Evolutionary conservation across 352 stramenopile species (phyloP).

Genomic region (Phytophthora megakarya): DNA sequence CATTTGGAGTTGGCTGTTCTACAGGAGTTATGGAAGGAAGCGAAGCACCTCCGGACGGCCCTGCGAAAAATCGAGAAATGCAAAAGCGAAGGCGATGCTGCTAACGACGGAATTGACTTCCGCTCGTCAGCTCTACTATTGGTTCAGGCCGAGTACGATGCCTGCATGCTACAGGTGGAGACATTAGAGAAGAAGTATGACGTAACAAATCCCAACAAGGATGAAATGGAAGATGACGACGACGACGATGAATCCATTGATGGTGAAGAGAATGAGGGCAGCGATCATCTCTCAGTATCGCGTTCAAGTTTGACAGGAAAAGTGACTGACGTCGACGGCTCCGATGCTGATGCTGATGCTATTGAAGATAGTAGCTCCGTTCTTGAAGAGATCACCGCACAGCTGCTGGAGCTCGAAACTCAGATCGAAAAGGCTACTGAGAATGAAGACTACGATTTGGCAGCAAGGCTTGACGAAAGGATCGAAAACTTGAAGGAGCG

Average conservation of each 20-base stretch:
- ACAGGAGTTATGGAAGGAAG: slow-evolving; percentile 81
- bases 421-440: slow-evolving; percentile 80
- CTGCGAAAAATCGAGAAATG: slow-evolving; percentile 73
- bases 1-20: slow-evolving; percentile 69
- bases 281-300: slow-evolving; percentile 10
- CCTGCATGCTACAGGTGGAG: slow-evolving; percentile 63
- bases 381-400: slow-evolving; percentile 61
- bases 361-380: slow-evolving; percentile 36
- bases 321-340: slow-evolving; percentile 28
- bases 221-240: slow-evolving; percentile 58
- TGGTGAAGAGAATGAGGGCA: slow-evolving; percentile 44
- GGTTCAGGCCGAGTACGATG: slow-evolving; percentile 80
- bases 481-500: slow-evolving; percentile 64
- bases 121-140: slow-evolving; percentile 67
- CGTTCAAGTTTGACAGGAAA: slow-evolving; percentile 33
- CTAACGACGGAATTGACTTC: slow-evolving; percentile 67
- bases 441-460: slow-evolving; percentile 83
- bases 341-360: slow-evolving; percentile 31
- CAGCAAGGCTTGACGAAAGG: slow-evolving; percentile 76
- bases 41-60: slow-evolving; percentile 58
- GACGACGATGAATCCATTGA: slow-evolving; percentile 59
- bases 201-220: slow-evolving; percentile 53
- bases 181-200: slow-evolving; percentile 77
- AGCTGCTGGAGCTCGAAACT: slow-evolving; percentile 64
- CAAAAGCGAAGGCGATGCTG: slow-evolving; percentile 64